Conservation (phyloP, 208 protist species). For the Wallacemonas sp. region DNA sequence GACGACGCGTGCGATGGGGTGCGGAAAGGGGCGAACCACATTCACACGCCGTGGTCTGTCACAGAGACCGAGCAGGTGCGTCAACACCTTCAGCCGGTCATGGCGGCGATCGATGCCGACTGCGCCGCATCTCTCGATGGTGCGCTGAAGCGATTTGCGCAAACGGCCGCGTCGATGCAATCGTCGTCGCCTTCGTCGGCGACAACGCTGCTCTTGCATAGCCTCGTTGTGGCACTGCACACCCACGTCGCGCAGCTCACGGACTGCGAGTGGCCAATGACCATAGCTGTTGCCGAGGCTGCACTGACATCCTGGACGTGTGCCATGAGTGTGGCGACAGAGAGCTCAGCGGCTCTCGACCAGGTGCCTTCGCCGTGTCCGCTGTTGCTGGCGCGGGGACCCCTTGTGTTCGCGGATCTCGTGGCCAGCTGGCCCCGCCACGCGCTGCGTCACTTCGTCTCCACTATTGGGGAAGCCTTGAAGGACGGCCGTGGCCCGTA, state of each 20-base stretch:
- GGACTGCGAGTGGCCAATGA: neutral
- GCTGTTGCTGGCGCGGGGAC: neutral
- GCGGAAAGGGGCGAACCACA: no score
- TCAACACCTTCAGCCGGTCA: neutral
- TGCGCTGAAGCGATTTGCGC: neutral
- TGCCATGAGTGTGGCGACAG: neutral
- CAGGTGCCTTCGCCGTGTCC: slow-evolving; percentile 22
- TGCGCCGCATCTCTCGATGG: neutral
- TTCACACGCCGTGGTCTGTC: neutral
- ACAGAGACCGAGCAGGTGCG: neutral
- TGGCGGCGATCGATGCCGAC: neutral
- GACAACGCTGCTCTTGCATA: neutral
- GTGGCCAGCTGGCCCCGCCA: neutral
- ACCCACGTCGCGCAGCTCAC: neutral
- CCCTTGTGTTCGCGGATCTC: slow-evolving; percentile 1
- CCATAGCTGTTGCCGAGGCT: neutral
- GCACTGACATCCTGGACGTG: neutral
- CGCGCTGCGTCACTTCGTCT: neutral
- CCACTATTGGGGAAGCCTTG: neutral
- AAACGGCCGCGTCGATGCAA: neutral
- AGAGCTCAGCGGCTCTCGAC: slow-evolving; percentile 12
- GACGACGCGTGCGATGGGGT: neutral
- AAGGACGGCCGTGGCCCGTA: neutral
- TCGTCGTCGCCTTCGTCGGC: neutral
- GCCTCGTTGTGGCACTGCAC: neutral